Evolutionary conservation across 73 alveolate species (phyloP), one percentile per base, ranked within the genome.

Genomic region (Uronychia binucleata): DNA sequence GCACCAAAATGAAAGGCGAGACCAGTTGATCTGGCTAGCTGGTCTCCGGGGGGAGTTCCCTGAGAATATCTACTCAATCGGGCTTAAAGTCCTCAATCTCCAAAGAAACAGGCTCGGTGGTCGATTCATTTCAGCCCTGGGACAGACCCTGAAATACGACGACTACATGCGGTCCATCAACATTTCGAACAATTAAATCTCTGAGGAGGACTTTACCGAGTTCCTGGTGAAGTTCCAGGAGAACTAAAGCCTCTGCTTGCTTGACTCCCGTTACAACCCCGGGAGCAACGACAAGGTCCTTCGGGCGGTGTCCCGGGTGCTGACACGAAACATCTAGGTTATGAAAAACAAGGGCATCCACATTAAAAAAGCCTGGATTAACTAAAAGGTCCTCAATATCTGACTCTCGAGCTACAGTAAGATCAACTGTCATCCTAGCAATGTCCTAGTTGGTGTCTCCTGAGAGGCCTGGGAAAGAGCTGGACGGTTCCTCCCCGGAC

Each of bases 41-140:
- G 86, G 89, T 26, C 75, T 92, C 67, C 78, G 97, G 86, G 93
- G 93, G 58, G 97, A 93, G 81, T 46, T 83, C 1, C 97, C 97
- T 5, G 79, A 76, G 0, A 57, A 85, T 76, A 84, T 86, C 87
- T 87, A 90, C 57, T 59, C 59, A 33, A 58, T 32, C 33, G 97
- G 97, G 27, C 79, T 93, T 74, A 85, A 89, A 31, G 35, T 88
- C 29, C 76, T 93, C 25, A 80, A 78, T 58, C 78, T 93, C 34
- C 85, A 81, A 33, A 90, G 86, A 28, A 93, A 93, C 78, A 33
- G 78, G 26, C 86, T 93, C 30, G 87, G 92, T 26, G 88, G 75
- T 31, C n/a, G 59, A 59, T 86, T 94, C 25, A 94, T 93, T 0
- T 86, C 89, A 74, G 85, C 35, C 28, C 75, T 93, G 0, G 28